These are phyloP conservation scores for Epithemia pelagica DNA, from an alignment of 108 stramenopile species.

Conservation along the genomic window DNA sequence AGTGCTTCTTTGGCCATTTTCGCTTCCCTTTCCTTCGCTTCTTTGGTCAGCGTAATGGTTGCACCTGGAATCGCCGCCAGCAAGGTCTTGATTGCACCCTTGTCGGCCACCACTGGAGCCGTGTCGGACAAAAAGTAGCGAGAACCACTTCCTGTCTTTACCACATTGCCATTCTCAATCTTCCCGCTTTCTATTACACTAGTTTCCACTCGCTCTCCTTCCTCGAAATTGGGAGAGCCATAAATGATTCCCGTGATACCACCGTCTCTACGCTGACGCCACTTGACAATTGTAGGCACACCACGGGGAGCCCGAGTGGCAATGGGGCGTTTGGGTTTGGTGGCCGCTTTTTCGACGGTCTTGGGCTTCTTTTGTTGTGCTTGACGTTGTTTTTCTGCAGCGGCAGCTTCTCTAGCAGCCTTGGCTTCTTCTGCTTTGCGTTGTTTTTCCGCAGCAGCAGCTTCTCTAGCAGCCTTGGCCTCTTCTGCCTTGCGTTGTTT, in stretches of 20 bases:
- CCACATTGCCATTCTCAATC: conserved; percentile 50
- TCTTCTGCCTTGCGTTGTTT: conserved; percentile 11
- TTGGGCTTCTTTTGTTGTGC: conserved; percentile 3
- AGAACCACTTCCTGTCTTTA: conserved; percentile 53
- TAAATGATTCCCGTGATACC: conserved; percentile 57
- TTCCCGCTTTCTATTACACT: conserved; percentile 46
- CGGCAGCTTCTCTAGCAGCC: background rate
- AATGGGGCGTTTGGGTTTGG: conserved; percentile 1
- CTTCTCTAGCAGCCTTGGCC: conserved; percentile 9
- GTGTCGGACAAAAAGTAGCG: conserved; percentile 46
- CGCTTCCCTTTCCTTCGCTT: conserved; percentile 8
- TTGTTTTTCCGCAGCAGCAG: conserved; percentile 14
- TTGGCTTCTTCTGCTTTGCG: conserved; percentile 10
- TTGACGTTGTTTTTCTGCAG: conserved; percentile 6
- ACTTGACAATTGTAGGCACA: conserved; percentile 57
- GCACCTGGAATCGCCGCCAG: conserved; percentile 12
- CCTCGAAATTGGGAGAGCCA: conserved; percentile 61
- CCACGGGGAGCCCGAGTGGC: conserved; percentile 42
- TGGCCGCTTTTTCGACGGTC: conserved; percentile 9
- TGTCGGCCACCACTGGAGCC: conserved; percentile 11
- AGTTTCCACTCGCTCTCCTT: conserved; percentile 68
- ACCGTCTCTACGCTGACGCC: conserved; percentile 56
- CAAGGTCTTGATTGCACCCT: conserved; percentile 23
- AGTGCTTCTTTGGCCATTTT: background rate
- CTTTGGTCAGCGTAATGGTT: conserved; percentile 30